Conservation (phyloP, 768 basidiomycete species). For the Lactifluus pinguis region DNA sequence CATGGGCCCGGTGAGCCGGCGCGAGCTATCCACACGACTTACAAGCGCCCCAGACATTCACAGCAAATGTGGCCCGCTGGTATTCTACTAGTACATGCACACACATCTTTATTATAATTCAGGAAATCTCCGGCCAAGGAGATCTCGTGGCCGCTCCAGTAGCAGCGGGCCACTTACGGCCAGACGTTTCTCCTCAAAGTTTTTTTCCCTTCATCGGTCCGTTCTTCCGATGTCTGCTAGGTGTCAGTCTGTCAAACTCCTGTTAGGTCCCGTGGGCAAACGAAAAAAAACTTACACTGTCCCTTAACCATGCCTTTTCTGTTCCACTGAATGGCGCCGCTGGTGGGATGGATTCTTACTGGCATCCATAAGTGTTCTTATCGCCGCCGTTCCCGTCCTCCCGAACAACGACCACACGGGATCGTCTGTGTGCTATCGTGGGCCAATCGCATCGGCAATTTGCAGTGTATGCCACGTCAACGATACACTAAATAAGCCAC, state of each 20-base stretch:
- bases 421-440: background rate
- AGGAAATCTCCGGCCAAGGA: no score
- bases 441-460: background rate
- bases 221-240: background rate
- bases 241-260: background rate
- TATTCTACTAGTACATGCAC: no score
- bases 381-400: background rate
- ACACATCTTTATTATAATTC: no score
- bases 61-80: no score
- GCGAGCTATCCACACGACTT: no score
- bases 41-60: no score
- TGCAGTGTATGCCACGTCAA: background rate
- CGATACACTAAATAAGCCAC: background rate
- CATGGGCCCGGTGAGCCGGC: no score
- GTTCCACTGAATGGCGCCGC: slow-evolving; percentile 1
- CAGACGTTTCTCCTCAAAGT: background rate
- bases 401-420: background rate
- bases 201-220: background rate
- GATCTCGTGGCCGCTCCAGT: no score
- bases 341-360: background rate
- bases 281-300: background rate
- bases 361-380: slow-evolving; percentile 2
- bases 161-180: no score
- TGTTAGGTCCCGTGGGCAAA: background rate
- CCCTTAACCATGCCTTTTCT: background rate